Evolutionary conservation across 2,329 filamentous ascomycete genomes (phyloP), one percentile per base, ranked within the genome.

Genomic region (Paramyrothecium sp.): DNA sequence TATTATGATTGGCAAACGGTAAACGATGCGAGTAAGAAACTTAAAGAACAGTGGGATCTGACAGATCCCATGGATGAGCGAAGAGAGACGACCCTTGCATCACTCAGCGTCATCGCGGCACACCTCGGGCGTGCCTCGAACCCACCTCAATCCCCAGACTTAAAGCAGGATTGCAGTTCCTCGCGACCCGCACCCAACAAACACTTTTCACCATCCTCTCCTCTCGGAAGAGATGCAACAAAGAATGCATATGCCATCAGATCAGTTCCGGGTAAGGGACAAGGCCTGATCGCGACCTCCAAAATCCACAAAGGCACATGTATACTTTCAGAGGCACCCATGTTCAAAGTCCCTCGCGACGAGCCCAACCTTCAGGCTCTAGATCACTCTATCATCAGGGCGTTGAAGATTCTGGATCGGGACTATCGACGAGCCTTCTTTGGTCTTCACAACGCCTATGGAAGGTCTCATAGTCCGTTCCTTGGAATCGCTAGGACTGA

Each of bases 251-350:
- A 41, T 41, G 34, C 34, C 34, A 41, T 41, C 34, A 41, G 11
- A n/a, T n/a, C 34, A 41, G 21, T 65, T 11, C 56, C 60, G 10
- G 51, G 53, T 2, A 63, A 63, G 20, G 60, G 59, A 2, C 47
- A 53, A 22, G 62, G 63, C 2, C 50, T 63, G 2, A 20, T 63
- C 10, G 56, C 63, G 1, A 50, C 44, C 3, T 19, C 17, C 1
- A 56, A 55, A 16, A 63, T 65, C 30, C 41, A 26, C 8, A 58
- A 57, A 21, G 60, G 62, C 7, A 61, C 62, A 7, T 51, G 61
- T 1, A 59, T 64, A 20, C 30, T 64, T 19, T 50, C 57, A 3
- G 62, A 65, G 17, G 44, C 47, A 10, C 59, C 61, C 19, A 34
- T 60, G 13, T 23, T 61, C 30, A 51, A 34, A 22, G 30, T 46